phyloP scores from a whole-genome alignment of 73 alveolate species.

The Paramecium primaurelia region DNA sequence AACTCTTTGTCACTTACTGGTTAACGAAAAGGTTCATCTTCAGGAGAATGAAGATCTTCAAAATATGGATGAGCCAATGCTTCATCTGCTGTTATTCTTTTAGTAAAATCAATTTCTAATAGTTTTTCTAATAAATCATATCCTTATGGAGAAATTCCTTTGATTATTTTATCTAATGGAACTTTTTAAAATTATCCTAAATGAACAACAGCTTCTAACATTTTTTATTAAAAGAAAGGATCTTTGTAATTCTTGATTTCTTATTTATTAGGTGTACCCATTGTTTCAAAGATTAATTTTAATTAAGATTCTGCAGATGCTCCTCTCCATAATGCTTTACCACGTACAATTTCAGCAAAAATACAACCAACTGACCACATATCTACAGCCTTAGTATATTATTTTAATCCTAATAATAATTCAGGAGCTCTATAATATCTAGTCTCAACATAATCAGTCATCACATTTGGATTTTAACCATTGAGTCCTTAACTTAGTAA shows the following conservation, averaged over 20 bases:
- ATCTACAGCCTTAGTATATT: conserved; percentile 65
- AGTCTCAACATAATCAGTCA: conserved; percentile 68
- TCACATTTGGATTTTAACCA: conserved; percentile 54
- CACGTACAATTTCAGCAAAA: conserved; percentile 62
- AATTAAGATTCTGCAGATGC: conserved; percentile 58
- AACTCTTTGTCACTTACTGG: conserved; percentile 63
- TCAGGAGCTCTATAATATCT: conserved; percentile 75
- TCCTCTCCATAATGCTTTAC: conserved; percentile 66
- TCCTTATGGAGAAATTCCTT: conserved; percentile 74
- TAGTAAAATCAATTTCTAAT: conserved; percentile 67
- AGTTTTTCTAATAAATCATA: conserved; percentile 71
- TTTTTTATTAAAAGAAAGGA: not conserved
- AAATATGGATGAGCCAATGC: conserved; percentile 80
- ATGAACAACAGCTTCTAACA: conserved; percentile 38
- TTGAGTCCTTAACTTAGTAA: conserved; percentile 43
- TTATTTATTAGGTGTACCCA: conserved; percentile 64
- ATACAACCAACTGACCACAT: conserved; percentile 75
- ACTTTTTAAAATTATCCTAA: conserved; percentile 42
- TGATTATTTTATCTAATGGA: conserved; percentile 63
- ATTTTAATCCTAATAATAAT: conserved; percentile 55
- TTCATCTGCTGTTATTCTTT: conserved; percentile 70
- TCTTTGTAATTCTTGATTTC: conserved; percentile 7
- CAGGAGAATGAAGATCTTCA: conserved; percentile 78
- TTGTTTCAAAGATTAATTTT: conserved; percentile 48
- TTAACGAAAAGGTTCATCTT: conserved; percentile 72